Conservation (phyloP, 306 rosid species). For the Cucumis hystrix region DNA sequence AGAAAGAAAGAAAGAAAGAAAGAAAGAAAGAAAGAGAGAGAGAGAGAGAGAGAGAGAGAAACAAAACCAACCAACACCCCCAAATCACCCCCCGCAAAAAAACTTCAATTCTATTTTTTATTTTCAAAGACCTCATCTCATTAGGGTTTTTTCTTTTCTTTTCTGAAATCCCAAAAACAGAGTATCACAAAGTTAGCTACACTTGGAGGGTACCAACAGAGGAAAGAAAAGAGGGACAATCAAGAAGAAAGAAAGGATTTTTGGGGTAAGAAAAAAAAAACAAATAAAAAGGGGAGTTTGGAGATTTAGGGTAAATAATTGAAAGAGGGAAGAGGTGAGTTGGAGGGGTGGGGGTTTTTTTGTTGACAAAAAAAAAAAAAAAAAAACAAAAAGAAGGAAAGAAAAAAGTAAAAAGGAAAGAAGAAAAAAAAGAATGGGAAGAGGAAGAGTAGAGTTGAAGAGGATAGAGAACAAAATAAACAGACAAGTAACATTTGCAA, state of each 20-base stretch:
- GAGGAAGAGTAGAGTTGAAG: slow-evolving; percentile 12
- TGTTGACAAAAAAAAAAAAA: no score
- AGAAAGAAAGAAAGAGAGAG: background rate
- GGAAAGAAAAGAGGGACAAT: slow-evolving; percentile 25
- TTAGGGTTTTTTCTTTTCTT: slow-evolving; percentile 16
- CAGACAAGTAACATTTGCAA: slow-evolving; percentile 11
- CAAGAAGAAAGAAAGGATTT: slow-evolving; percentile 12
- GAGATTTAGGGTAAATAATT: no score
- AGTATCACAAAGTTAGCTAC: slow-evolving; percentile 44
- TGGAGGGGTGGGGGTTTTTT: no score
- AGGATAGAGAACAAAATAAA: slow-evolving; percentile 13
- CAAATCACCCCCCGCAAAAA: background rate
- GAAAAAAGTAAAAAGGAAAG: background rate
- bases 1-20: background rate
- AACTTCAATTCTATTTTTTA: background rate
- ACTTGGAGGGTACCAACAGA: slow-evolving; percentile 26
- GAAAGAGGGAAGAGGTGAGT: background rate
- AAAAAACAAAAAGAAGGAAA: no score
- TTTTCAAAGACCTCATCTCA: no score
- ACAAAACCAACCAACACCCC: background rate
- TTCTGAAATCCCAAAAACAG: slow-evolving; percentile 13
- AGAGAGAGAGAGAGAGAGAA: background rate
- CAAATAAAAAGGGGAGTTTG: background rate
- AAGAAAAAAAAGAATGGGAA: background rate
- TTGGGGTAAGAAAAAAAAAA: slow-evolving; percentile 3